Percentiles rank a stretch among this genome's conserved stretches.
These are phyloP conservation scores for Globisporangium canariense DNA, from an alignment of 352 stramenopile genomes.

Conservation along the genomic window DNA sequence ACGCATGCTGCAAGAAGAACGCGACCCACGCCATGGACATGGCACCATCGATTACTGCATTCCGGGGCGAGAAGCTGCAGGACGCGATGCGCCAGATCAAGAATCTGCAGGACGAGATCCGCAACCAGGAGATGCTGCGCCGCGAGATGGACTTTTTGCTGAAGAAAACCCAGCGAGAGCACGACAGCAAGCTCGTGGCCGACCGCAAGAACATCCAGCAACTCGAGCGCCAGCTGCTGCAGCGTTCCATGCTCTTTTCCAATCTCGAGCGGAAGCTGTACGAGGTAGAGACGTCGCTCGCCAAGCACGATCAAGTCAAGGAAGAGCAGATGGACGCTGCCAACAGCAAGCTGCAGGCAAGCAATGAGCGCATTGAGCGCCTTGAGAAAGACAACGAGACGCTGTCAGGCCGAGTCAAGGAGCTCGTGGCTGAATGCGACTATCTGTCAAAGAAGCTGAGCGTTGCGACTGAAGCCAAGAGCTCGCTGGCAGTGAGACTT, in stretches of 20 bases:
- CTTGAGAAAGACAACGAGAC: slow-evolving; percentile 42
- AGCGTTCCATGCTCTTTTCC: slow-evolving; percentile 57
- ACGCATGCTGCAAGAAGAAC: slow-evolving; percentile 82
- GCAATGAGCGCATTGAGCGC: slow-evolving; percentile 20
- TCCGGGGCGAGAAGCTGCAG: slow-evolving; percentile 74
- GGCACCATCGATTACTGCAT: slow-evolving; percentile 64
- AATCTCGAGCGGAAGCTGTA: slow-evolving; percentile 70
- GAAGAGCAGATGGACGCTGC: slow-evolving; percentile 36
- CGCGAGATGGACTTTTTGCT: slow-evolving; percentile 66
- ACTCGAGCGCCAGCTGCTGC: slow-evolving; percentile 71
- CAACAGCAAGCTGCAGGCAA: slow-evolving; percentile 28
- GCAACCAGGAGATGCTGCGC: slow-evolving; percentile 57
- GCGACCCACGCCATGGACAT: slow-evolving; percentile 58
- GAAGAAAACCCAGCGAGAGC: slow-evolving; percentile 68
- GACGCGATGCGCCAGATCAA: slow-evolving; percentile 47
- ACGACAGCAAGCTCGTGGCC: slow-evolving; percentile 57
- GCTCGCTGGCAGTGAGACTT: slow-evolving; percentile 50
- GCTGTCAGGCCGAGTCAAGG: slow-evolving; percentile 25
- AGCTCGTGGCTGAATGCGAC: slow-evolving; percentile 33
- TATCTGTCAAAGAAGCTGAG: slow-evolving; percentile 29
- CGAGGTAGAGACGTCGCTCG: slow-evolving; percentile 58
- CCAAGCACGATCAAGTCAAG: slow-evolving; percentile 48
- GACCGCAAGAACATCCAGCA: slow-evolving; percentile 69
- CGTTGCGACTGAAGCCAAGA: slow-evolving; percentile 43
- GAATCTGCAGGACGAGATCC: slow-evolving; percentile 51